These are phyloP conservation scores for Leptodontidium sp. DNA, from an alignment of 2,329 filamentous ascomycete species.

Conservation along the genomic window DNA sequence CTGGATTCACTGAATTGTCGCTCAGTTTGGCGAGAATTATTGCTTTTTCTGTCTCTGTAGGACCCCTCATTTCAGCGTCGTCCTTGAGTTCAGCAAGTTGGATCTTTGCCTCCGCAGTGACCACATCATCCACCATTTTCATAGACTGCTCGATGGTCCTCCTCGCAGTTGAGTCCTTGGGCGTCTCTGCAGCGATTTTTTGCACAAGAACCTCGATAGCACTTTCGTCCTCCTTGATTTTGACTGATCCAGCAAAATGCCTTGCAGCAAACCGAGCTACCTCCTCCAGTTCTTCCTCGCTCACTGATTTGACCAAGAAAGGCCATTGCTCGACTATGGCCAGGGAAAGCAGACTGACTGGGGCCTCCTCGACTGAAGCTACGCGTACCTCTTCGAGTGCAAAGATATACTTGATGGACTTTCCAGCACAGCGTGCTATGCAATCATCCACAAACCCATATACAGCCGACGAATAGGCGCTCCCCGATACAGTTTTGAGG, in stretches of 20 bases:
- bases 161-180: conserved; percentile 49
- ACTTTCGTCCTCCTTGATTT: conserved; percentile 58
- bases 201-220: conserved; percentile 56
- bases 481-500: conserved; percentile 42
- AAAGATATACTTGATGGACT: conserved; percentile 86
- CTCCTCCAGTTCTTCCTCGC: conserved; percentile 52
- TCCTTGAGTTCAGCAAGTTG: not conserved
- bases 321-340: conserved; percentile 81
- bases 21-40: conserved; percentile 33
- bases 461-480: conserved; percentile 54
- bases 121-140: conserved; percentile 42
- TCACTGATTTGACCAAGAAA: conserved; percentile 65
- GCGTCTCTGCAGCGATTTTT: conserved; percentile 50
- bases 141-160: conserved; percentile 39
- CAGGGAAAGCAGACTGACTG: conserved; percentile 71
- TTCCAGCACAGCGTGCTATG: conserved; percentile 75
- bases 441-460: conserved; percentile 86
- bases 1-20: conserved; percentile 4
- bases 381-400: conserved; percentile 63
- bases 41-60: conserved; percentile 31
- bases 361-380: conserved; percentile 44
- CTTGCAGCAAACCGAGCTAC: conserved; percentile 66
- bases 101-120: conserved; percentile 32
- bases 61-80: conserved; percentile 7
- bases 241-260: conserved; percentile 62